phyloP scores from a whole-genome alignment of 257 asterid species.

The Mentha longifolia region DNA sequence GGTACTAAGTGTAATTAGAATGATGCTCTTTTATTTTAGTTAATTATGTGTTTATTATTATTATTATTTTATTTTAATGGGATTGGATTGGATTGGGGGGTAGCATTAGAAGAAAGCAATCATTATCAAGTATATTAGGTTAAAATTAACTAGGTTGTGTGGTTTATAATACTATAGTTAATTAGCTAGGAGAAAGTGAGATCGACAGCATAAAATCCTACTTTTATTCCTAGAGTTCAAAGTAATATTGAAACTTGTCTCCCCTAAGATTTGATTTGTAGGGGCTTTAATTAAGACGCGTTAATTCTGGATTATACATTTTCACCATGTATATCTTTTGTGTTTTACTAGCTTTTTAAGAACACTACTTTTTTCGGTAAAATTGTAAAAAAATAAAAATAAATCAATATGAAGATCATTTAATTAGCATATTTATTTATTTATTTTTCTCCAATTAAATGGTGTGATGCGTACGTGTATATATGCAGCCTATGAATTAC shows the following conservation, averaged over 20 bases:
- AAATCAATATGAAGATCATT: too few relatives aligned
- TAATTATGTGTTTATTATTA: background rate
- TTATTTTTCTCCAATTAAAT: background rate
- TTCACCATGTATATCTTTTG: background rate
- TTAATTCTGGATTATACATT: conserved; percentile 11
- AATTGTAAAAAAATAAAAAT: too few relatives aligned
- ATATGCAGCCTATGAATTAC: too few relatives aligned
- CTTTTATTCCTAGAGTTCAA: conserved; percentile 35
- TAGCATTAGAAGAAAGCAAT: conserved; percentile 45
- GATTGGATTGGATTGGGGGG: conserved; percentile 7
- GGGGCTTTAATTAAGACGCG: conserved; percentile 31
- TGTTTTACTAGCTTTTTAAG: background rate
- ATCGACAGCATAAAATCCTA: conserved; percentile 43
- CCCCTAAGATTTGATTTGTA: conserved; percentile 41
- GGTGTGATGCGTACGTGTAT: background rate
- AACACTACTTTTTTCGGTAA: background rate
- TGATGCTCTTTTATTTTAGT: conserved; percentile 21
- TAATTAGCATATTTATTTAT: background rate
- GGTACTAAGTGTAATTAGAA: conserved; percentile 54
- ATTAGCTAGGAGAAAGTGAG: conserved; percentile 40
- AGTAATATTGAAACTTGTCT: conserved; percentile 46
- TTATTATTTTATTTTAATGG: background rate
- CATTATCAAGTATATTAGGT: conserved; percentile 49
- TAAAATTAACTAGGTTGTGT: conserved; percentile 29
- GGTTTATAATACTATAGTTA: conserved; percentile 39